Evolutionary conservation across 2,329 filamentous ascomycete species (phyloP), one percentile per base, ranked within the genome.

Genomic region (Diplodia mutila): DNA sequence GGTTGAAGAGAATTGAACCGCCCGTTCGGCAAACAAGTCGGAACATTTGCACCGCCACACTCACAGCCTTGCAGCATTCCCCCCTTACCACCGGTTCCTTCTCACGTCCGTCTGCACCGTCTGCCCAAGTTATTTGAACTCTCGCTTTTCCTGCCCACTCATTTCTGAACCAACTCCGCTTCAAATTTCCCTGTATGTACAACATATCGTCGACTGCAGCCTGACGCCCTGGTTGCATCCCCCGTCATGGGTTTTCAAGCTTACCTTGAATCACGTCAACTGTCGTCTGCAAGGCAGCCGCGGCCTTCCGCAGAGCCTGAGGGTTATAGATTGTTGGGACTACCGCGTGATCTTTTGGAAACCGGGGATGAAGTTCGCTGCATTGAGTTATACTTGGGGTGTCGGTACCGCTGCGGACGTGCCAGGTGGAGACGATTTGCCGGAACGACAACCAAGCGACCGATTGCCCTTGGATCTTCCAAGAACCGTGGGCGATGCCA

Each of bases 401-500:
- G 5, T 34, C 14, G 16, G 23, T 23, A 18, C 2, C 14, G 23
- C n/a, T 4, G 14, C 37, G 8, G 16, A 46, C 14, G 23, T 16
- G 55, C 8, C 9, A 11, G 11, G n/a, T 2, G 32, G n/a, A 39
- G n/a, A n/a, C n/a, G n/a, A n/a, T n/a, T n/a, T n/a, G n/a, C 4
- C 29, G 29, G 29, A 8, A 8, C 6, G 3, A 32, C 29, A 8
- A 32, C 29, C 6, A 32, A 32, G 29, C 29, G 29, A 32, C 29
- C 29, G 29, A 32, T 9, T 29, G 11, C 32, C 27, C 16, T 2
- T 8, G 14, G 9, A 3, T 18, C 34, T 49, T 11, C 57, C 27
- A 42, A 21, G 3, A 23, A 69, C 69, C 11, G 61, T 72, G 8
- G 63, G 61, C 12, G 72, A 74, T 55, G 68, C 69, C 12, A 69